These are phyloP conservation scores for Podospora pseudopauciseta DNA, from an alignment of 495 filamentous ascomycete species.

Conservation along the genomic window DNA sequence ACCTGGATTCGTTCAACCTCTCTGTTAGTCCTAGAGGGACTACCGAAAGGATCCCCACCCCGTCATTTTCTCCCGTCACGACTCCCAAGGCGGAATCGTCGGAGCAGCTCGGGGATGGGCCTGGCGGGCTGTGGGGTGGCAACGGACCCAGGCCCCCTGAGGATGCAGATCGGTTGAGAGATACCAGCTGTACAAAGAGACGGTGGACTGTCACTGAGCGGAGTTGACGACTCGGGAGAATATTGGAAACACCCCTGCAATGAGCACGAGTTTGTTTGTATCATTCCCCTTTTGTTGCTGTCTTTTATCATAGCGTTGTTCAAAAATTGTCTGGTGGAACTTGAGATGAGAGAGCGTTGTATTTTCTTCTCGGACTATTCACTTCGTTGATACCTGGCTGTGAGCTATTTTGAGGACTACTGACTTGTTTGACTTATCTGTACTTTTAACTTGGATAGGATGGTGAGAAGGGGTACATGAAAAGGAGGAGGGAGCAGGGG, in stretches of 20 bases:
- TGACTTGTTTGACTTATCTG: neutral
- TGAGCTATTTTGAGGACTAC: neutral
- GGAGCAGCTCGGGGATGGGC: conserved; percentile 24
- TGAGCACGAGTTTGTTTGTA: neutral
- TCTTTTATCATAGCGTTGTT: neutral
- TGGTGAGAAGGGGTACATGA: neutral
- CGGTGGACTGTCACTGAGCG: conserved; percentile 47
- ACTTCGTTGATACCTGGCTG: neutral
- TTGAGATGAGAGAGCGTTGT: neutral
- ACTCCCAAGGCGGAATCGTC: conserved; percentile 13
- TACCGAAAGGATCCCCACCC: neutral
- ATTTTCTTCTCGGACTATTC: neutral
- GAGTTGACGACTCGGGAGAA: neutral
- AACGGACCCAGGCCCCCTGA: conserved; percentile 29
- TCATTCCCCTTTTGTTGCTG: neutral
- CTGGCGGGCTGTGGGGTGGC: conserved; percentile 39
- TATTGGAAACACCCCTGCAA: too few relatives aligned
- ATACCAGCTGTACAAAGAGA: conserved; percentile 39
- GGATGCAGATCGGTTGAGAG: conserved; percentile 36
- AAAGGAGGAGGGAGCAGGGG: neutral
- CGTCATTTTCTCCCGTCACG: conserved; percentile 2
- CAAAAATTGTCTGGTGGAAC: neutral
- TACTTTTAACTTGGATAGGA: neutral
- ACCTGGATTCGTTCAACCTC: neutral
- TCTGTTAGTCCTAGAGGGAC: conserved; percentile 2